These are phyloP conservation scores for Hyphopichia burtonii DNA, from an alignment of 1,139 yeast genomes.

Conservation along the genomic window DNA sequence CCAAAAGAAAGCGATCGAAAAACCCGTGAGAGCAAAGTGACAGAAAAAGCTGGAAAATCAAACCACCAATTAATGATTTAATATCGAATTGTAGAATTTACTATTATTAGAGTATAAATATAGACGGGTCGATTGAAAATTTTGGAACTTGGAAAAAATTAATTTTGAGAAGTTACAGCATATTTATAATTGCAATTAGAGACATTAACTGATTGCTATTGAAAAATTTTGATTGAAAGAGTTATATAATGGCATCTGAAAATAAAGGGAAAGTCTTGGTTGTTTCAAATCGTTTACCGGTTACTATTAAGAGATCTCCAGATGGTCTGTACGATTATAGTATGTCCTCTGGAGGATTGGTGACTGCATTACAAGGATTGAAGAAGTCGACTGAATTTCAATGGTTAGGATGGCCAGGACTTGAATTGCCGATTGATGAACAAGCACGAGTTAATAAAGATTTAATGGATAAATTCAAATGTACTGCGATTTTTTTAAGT, in stretches of 20 bases:
- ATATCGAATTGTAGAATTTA: neutral
- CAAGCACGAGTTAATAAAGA: conserved; percentile 68
- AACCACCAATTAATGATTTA: neutral
- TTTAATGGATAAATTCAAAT: conserved; percentile 73
- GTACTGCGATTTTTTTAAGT: conserved; percentile 83
- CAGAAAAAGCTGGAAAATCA: neutral
- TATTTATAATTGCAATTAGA: too few species aligned
- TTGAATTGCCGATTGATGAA: conserved; percentile 80
- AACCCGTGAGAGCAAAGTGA: neutral
- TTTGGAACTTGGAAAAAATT: too few species aligned
- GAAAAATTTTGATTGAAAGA: neutral
- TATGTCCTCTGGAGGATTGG: conserved; percentile 97
- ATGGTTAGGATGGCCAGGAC: conserved; percentile 98
- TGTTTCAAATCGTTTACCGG: conserved; percentile 93
- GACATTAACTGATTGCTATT: too few species aligned
- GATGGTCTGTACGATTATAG: conserved; percentile 65
- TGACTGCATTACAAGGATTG: conserved; percentile 91
- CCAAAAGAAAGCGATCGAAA: neutral
- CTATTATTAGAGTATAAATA: too few species aligned
- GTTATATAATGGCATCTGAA: neutral
- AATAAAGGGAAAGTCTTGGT: conserved; percentile 72
- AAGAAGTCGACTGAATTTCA: conserved; percentile 83
- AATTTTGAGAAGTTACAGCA: too few species aligned
- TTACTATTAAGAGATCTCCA: conserved; percentile 71
- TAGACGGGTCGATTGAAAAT: too few species aligned